Percentiles rank a stretch among this genome's conserved stretches.
These are phyloP conservation scores for Malbranchea zuffiana DNA, from an alignment of 2,329 filamentous ascomycete genomes.

Conservation along the genomic window DNA sequence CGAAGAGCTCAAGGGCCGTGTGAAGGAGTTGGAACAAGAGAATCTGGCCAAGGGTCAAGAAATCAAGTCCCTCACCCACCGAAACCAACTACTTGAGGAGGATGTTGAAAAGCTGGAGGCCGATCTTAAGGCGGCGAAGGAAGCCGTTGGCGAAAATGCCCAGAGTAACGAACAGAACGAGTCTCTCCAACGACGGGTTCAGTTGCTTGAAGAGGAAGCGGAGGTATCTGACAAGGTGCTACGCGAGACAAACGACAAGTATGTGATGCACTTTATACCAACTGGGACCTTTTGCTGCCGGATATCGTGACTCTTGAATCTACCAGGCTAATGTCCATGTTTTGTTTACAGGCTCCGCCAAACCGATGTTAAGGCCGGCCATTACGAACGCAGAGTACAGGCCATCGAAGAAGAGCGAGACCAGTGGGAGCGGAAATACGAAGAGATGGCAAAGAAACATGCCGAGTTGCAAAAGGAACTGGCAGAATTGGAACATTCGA, in stretches of 20 bases:
- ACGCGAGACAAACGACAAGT: constrained; percentile 98
- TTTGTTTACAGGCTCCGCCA: constrained; percentile 66
- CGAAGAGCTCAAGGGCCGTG: constrained; percentile 75
- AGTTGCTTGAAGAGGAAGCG: constrained; percentile 95
- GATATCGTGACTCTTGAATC: constrained; percentile 12
- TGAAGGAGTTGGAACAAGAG: constrained; percentile 89
- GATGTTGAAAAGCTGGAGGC: constrained; percentile 90
- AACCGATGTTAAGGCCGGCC: constrained; percentile 97
- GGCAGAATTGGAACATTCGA: constrained; percentile 79
- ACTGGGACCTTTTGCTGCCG: not conserved
- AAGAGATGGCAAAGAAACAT: constrained; percentile 94
- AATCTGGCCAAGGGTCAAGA: constrained; percentile 95
- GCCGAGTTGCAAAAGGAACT: constrained; percentile 73
- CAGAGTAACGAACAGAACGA: constrained; percentile 84
- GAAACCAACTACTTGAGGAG: constrained; percentile 77
- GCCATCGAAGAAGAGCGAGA: constrained; percentile 85
- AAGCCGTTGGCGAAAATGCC: constrained; percentile 67
- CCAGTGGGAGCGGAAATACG: constrained; percentile 95
- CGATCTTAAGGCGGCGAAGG: constrained; percentile 76
- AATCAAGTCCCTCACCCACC: constrained; percentile 91
- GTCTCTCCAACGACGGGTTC: constrained; percentile 78
- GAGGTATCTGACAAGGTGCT: constrained; percentile 94
- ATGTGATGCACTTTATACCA: constrained; percentile 35
- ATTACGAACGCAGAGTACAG: constrained; percentile 99
- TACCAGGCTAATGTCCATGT: constrained; percentile 14